phyloP scores from a whole-genome alignment of 2,329 filamentous ascomycete genomes.

The Pseudonectria foliicola region DNA sequence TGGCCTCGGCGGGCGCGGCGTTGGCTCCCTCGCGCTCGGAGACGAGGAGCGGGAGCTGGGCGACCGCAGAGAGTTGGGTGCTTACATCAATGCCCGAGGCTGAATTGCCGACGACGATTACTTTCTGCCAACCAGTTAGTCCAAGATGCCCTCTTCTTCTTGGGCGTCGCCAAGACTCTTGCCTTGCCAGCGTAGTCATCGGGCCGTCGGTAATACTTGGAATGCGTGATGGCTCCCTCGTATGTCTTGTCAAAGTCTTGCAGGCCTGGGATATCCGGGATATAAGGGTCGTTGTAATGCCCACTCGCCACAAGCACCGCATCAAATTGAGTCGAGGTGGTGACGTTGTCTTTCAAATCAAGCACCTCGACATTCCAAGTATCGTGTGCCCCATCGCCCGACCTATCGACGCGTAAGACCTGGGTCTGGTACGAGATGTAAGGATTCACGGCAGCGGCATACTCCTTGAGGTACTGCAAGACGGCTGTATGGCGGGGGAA shows the following conservation, averaged over 20 bases:
- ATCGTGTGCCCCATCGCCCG: constrained; percentile 1
- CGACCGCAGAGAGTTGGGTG: constrained; percentile 51
- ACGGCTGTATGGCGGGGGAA: constrained; percentile 62
- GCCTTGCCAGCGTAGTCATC: constrained; percentile 27
- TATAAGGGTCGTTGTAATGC: constrained; percentile 53
- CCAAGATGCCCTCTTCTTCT: accelerated
- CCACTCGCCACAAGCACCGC: constrained; percentile 57
- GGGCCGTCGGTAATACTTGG: constrained; percentile 57
- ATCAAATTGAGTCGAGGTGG: constrained; percentile 40
- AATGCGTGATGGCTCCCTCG: constrained; percentile 49
- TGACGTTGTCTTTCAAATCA: constrained; percentile 21
- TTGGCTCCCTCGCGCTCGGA: constrained; percentile 36
- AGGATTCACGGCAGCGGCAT: constrained; percentile 51
- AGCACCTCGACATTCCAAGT: constrained; percentile 39
- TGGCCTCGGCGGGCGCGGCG: constrained; percentile 21
- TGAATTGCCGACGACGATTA: constrained; percentile 61
- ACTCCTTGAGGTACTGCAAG: constrained; percentile 57
- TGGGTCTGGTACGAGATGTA: constrained; percentile 56
- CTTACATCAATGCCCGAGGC: constrained; percentile 67
- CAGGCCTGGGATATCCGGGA: constrained; percentile 51
- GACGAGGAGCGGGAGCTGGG: constrained; percentile 47
- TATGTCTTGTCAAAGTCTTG: constrained; percentile 42
- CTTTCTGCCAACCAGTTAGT: constrained; percentile 44
- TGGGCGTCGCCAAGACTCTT: background rate
- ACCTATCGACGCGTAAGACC: constrained; percentile 39